Evolutionary conservation across 2,329 filamentous ascomycete genomes (phyloP), one percentile per base, ranked within the genome.

Genomic region (Cladosporium halotolerans): DNA sequence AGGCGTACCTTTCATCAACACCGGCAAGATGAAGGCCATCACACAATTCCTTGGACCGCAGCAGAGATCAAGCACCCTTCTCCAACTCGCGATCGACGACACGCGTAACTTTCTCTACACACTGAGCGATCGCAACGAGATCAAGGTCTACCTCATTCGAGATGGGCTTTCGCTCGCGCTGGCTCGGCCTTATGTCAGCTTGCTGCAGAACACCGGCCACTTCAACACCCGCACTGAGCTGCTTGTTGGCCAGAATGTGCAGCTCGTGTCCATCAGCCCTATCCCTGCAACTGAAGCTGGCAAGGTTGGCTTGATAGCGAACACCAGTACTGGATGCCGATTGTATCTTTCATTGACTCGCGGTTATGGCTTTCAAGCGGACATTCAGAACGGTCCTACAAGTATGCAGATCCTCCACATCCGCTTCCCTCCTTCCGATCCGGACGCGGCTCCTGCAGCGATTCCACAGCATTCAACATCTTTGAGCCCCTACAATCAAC

Each of bases 331-430:
- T 0, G 93, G 95, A 16, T 95, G 91, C 66, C 84, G 93, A 18
- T 81, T 99, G 4, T 97, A 93, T 68, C 79, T 99, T 51, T 97
- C 90, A 66, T 89, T 92, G 4, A 96, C 90, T 0, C 86, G 86
- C 58, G 86, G 89, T 14, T 86, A 85, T 72, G 70, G 73, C 52
- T 72, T 74, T 52, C 76, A 82, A 31, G 79, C 78, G 11, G 79
- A 80, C 18, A 77, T 80, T 16, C 78, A 81, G 7, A 84, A 78
- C 54, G 84, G 88, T 0, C 91, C 93, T 0, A 91, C 88, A 62
- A 96, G 89, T 71, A 96, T 99, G 89, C 91, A 96, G 70, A 84
- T 96, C n/a, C 87, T 95, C 62, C 93, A 95, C 65, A 89, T 99
- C 70, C 95, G 93, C 66, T 95, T 96, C 55, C 93, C 95, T 1